Evolutionary conservation across 2,329 filamentous ascomycete species (phyloP).

Genomic region (Aspergillus aculeatus): DNA sequence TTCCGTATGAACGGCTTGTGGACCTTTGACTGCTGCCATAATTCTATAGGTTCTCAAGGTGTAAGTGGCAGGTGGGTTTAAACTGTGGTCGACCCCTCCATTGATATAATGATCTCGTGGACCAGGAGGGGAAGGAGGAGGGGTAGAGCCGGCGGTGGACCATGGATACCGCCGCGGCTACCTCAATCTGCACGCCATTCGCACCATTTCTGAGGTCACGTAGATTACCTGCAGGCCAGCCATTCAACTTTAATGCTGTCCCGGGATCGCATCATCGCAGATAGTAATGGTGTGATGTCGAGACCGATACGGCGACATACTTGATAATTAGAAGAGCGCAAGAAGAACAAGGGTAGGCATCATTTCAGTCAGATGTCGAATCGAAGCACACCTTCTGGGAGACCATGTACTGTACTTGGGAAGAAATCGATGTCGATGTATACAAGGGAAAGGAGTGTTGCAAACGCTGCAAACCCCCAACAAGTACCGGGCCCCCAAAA

Average conservation of each 20-base stretch:
- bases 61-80: neutral
- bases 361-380: too few relatives aligned
- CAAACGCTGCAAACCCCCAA: neutral
- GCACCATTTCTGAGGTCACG: conserved; percentile 7
- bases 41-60: too few relatives aligned
- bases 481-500: too few relatives aligned
- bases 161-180: neutral
- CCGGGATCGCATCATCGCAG: conserved; percentile 5
- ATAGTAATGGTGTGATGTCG: neutral
- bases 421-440: neutral
- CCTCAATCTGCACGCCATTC: conserved; percentile 2
- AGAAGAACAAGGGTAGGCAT: neutral
- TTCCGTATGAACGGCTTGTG: neutral
- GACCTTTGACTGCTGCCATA: conserved; percentile 3
- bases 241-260: neutral
- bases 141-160: neutral
- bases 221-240: neutral
- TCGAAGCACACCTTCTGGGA: too few relatives aligned
- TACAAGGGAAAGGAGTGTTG: neutral
- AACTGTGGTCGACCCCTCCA: neutral
- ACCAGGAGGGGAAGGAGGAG: neutral
- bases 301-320: neutral
- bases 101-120: neutral
- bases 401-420: too few relatives aligned
- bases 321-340: neutral